A percentile compares a stretch with the other conserved stretches of the same genome.
These are phyloP conservation scores for Allomyces javanicus DNA, from an alignment of 192 early-diverging fungal species.

Conservation along the genomic window DNA sequence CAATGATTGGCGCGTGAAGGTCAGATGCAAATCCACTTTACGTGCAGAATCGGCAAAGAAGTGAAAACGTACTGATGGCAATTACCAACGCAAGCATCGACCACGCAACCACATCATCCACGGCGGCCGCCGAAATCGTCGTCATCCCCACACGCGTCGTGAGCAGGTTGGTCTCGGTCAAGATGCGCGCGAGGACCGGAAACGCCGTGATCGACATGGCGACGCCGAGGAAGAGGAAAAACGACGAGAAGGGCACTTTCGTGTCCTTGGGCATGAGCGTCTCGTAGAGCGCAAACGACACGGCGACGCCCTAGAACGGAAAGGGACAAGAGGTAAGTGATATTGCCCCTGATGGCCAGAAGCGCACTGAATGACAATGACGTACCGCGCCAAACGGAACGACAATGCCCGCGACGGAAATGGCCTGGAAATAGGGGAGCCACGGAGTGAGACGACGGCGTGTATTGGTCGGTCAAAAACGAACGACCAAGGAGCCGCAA, in stretches of 20 bases:
- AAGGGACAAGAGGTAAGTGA: no score
- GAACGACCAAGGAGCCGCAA: no score
- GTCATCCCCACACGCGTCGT: slow-evolving; percentile 57
- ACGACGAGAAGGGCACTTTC: slow-evolving; percentile 31
- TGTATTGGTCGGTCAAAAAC: no score
- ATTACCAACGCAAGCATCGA: slow-evolving; percentile 19
- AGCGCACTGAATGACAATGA: no score
- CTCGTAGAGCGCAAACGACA: slow-evolving; percentile 48
- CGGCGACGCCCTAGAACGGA: slow-evolving; percentile 14
- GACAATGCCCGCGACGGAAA: slow-evolving; percentile 60
- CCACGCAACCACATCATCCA: slow-evolving; percentile 82
- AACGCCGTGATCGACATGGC: slow-evolving; percentile 58
- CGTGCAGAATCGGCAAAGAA: background rate
- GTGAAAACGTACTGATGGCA: background rate
- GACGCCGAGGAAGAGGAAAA: slow-evolving; percentile 72
- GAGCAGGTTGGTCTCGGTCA: slow-evolving; percentile 70
- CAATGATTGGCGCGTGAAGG: no score
- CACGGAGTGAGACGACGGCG: no score
- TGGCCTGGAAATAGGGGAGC: slow-evolving; percentile 5
- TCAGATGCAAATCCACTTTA: slow-evolving; percentile 26
- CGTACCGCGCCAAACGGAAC: slow-evolving; percentile 61
- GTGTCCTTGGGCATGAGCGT: slow-evolving; percentile 19
- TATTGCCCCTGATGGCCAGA: no score
- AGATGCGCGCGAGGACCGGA: slow-evolving; percentile 83
- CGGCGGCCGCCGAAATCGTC: slow-evolving; percentile 66